Base-by-base conservation (phyloP, 2,329 filamentous ascomycete genomes). In the Esteya vermicola region DNA sequence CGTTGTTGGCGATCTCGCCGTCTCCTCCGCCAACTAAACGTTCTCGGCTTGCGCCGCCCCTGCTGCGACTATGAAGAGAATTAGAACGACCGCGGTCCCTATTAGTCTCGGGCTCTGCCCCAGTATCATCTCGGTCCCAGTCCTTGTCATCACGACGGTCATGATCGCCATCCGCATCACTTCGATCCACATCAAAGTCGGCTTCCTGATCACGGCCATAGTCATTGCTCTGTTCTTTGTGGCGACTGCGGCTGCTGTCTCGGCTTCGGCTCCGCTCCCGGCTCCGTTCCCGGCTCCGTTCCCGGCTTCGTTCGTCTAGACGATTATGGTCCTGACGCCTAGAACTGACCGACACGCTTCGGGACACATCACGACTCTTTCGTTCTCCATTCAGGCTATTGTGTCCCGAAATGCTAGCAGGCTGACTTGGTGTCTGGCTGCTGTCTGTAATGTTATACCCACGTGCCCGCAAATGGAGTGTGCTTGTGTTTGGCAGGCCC, bases 401-500 rank as follows among this genome's bases (percentile, higher is more conserved):
- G 3, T 41, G 36, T 14, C 38, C 44, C 22, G 40, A 45, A 13
- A 21, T 31, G 38, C 38, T 40, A 21, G 19, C 26, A 21, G 19
- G 32, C 19, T 50, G 47, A 27, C 53, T 54, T 43, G 57, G 14
- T 9, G 45, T 27, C 9, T n/a, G 36, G n/a, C 21, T 32, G 27
- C 27, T 32, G 27, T 41, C 42, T 19, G 49, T 45, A 7, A 39
- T 30, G 14, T 48, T 33, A 16, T 57, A 56, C 40, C 60, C 61
- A 45, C 62, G 57, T 20, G 71, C 71, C 47, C 75, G 65, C 56
- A 78, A 56, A 51, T 81, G 73, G 47, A 78, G 72, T 39, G 83
- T 72, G 49, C 82, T 84, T 42, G 80, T 88, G 57, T 93, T 93
- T 38, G 84, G 82, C 10, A 86, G 66, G 23, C 86, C 85, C 59